These are phyloP conservation scores for Mariannaea sp. DNA, from an alignment of 2,329 filamentous ascomycete genomes.

Conservation along the genomic window DNA sequence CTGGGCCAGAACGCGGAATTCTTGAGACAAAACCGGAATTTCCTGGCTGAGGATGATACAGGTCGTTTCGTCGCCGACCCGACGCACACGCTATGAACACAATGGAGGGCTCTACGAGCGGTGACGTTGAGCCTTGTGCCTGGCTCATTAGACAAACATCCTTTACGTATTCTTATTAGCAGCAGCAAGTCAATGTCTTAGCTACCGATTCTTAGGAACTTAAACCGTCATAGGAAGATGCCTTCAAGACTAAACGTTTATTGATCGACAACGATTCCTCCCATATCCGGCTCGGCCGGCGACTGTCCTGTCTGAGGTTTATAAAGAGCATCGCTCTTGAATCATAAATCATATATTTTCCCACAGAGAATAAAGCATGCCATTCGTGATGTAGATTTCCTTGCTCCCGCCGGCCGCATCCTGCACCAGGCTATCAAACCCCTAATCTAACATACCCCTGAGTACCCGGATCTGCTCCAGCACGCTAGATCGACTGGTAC, in stretches of 20 bases:
- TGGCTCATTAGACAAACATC: too few relatives aligned
- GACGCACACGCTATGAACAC: slow-evolving; percentile 1
- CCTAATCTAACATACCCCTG: slow-evolving; percentile 41
- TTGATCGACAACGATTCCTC: slow-evolving; percentile 9
- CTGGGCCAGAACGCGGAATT: not conserved
- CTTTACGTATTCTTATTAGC: too few relatives aligned
- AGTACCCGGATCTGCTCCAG: slow-evolving; percentile 61
- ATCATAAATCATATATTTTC: slow-evolving; percentile 23
- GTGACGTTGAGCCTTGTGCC: not conserved
- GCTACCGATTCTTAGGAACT: too few relatives aligned
- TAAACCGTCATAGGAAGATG: slow-evolving; percentile 16
- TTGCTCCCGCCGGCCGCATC: slow-evolving; percentile 28
- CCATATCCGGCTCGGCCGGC: slow-evolving; percentile 11
- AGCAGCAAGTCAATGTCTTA: too few relatives aligned
- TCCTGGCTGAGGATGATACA: not conserved
- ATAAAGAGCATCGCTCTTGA: slow-evolving; percentile 13
- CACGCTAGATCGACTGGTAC: slow-evolving; percentile 70
- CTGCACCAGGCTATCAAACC: slow-evolving; percentile 30
- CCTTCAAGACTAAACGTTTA: slow-evolving; percentile 11
- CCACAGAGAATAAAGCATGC: slow-evolving; percentile 35
- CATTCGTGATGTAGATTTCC: slow-evolving; percentile 37
- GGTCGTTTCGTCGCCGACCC: not conserved
- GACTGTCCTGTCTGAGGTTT: slow-evolving; percentile 23
- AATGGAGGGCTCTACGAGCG: not conserved
- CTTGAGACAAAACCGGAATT: slow-evolving; percentile 1